phyloP scores from a whole-genome alignment of 2,329 filamentous ascomycete species.

The Cordyceps farinosa region DNA sequence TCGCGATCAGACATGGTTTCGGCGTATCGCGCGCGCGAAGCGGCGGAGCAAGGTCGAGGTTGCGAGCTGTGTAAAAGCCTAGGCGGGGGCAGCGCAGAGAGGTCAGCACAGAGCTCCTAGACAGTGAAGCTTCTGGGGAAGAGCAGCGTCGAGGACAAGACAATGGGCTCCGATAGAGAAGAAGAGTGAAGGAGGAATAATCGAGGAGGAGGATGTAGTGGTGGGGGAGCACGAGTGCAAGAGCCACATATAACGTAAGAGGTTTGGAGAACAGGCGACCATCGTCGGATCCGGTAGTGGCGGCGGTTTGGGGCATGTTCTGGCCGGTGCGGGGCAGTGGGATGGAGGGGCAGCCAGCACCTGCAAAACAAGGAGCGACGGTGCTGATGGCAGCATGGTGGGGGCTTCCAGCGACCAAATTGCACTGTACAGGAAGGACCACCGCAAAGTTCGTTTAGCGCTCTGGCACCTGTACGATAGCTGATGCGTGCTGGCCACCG shows the following conservation, averaged over 20 bases:
- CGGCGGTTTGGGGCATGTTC: neutral
- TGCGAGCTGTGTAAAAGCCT: slow-evolving; percentile 6
- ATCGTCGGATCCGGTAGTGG: slow-evolving; percentile 2
- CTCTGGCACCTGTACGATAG: too few species aligned
- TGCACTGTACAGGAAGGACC: too few species aligned
- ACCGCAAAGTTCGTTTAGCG: too few species aligned
- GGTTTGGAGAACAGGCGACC: neutral
- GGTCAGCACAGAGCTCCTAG: slow-evolving; percentile 13
- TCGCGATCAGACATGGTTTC: slow-evolving; percentile 56
- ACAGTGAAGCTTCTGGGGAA: neutral
- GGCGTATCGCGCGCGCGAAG: slow-evolving; percentile 15
- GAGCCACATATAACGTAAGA: slow-evolving; percentile 15
- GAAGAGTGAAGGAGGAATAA: neutral
- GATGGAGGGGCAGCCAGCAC: slow-evolving; percentile 9
- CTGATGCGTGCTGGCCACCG: too few species aligned
- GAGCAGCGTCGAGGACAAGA: neutral
- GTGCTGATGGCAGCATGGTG: neutral
- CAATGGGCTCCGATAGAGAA: too few species aligned
- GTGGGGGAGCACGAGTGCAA: neutral
- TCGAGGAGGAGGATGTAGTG: neutral
- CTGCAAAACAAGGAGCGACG: neutral
- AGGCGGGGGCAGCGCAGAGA: neutral
- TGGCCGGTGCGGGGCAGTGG: slow-evolving; percentile 2
- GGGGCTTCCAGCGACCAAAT: neutral
- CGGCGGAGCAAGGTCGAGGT: slow-evolving; percentile 10